Base-by-base conservation (phyloP, 1,284 basidiomycete species). In the Flammula alnicola region DNA sequence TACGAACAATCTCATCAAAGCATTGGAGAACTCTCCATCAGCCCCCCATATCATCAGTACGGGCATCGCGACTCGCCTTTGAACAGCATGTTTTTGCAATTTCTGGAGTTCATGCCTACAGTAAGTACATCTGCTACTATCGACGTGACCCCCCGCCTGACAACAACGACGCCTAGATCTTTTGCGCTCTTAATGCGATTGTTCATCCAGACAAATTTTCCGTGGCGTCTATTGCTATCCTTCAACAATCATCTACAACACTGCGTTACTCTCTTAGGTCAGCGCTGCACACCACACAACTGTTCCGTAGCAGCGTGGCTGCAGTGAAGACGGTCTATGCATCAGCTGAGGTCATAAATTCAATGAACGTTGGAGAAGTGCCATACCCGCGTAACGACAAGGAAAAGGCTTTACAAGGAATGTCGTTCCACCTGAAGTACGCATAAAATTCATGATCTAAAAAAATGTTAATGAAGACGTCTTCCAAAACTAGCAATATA, bases 371-470 rank as follows among this genome's bases (percentile, higher is more conserved):
- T 22, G 55, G 55, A 1, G 23, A 35, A 1, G 45, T 29, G 1
- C 32, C 55, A 1, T 56, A 56, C 23, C 55, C 44, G 29, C 33
- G 44, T 22, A 19, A 14, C 4, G 29, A 22, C 5, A 9, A 31
- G 6, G 45, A 47, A 14, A 32, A 31, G 22, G 9, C n/a, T 2
- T 9, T 37, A 14, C 49, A 53, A 26, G 75, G 75, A 4, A 75
- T 75, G 67, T 65, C 61, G 31, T 56, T 78, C 27, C 63, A 71
- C 12, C 64, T 75, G 26, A 59, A 63, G 74, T 75, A 42, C 38
- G 59, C 56, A 5, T 19, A n/a, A n/a, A n/a, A n/a, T 25, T 29
- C 8, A 22, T 2, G 2, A 4, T 9, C 23, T 25, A 23, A 7
- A 5, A 7, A 29, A 52, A 37, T 17, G 19, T 19, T 31, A 9